Conservation (phyloP, 371 early-diverging fungal genomes). For the Nematocida sp. region DNA sequence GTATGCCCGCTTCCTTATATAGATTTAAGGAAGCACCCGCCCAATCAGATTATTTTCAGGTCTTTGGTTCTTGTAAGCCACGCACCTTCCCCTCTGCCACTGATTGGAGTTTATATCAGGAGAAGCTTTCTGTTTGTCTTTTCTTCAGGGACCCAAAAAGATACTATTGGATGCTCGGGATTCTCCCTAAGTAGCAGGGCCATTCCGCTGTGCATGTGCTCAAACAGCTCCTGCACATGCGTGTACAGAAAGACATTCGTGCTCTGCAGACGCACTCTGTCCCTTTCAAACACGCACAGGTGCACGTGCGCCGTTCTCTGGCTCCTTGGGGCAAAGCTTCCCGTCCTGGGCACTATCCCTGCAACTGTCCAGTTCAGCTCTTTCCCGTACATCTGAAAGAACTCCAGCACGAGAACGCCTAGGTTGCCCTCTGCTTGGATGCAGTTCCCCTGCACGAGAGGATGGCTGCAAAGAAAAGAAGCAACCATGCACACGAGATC, state of each 20-base stretch:
- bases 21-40: too few relatives aligned
- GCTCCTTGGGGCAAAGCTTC: not conserved
- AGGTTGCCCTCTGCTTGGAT: constrained; percentile 73
- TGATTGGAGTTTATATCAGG: too few relatives aligned
- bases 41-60: too few relatives aligned
- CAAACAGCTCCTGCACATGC: not conserved
- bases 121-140: too few relatives aligned
- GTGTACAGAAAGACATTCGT: not conserved
- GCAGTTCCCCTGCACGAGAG: constrained; percentile 68
- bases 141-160: constrained; percentile 26
- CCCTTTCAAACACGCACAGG: too few relatives aligned
- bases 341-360: not conserved
- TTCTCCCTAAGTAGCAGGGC: not conserved
- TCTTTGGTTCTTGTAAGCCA: too few relatives aligned
- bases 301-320: not conserved
- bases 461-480: constrained; percentile 56
- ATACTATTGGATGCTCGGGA: not conserved
- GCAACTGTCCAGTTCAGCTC: not conserved
- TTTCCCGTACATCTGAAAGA: constrained; percentile 74
- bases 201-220: not conserved
- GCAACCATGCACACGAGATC: not conserved
- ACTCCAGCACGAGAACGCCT: constrained; percentile 79
- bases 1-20: too few relatives aligned
- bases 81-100: too few relatives aligned
- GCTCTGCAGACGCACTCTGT: too few relatives aligned